These are phyloP conservation scores for Pseudonectria buxi DNA, from an alignment of 2,329 filamentous ascomycete genomes.

Conservation along the genomic window DNA sequence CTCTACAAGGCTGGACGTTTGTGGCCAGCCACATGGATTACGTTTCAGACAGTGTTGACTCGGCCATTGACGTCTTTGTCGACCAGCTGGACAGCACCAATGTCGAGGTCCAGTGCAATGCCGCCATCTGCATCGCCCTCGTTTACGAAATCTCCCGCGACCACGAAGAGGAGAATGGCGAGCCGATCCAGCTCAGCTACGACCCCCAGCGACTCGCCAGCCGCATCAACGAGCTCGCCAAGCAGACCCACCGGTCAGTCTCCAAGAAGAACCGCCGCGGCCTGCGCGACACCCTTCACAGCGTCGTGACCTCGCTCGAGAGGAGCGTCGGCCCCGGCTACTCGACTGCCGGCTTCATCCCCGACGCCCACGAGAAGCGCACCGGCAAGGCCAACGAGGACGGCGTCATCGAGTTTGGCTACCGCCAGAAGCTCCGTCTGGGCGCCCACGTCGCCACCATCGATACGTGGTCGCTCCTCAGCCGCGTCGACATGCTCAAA, in stretches of 20 bases:
- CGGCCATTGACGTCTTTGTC: slow-evolving; percentile 71
- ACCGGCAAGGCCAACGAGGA: slow-evolving; percentile 35
- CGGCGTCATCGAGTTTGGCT: slow-evolving; percentile 43
- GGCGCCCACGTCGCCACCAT: slow-evolving; percentile 39
- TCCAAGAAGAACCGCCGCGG: slow-evolving; percentile 43
- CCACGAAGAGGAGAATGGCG: slow-evolving; percentile 42
- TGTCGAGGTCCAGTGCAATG: slow-evolving; percentile 65
- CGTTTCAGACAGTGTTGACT: slow-evolving; percentile 61
- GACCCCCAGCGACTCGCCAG: slow-evolving; percentile 43
- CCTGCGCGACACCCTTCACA: slow-evolving; percentile 41
- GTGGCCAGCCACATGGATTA: slow-evolving; percentile 73
- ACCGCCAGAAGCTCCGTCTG: slow-evolving; percentile 44
- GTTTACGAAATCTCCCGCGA: slow-evolving; percentile 65
- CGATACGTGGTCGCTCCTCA: slow-evolving; percentile 45
- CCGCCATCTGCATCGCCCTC: slow-evolving; percentile 74
- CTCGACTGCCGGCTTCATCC: slow-evolving; percentile 39
- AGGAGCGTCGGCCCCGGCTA: slow-evolving; percentile 48
- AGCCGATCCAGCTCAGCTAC: slow-evolving; percentile 43
- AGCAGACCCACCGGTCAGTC: slow-evolving; percentile 41
- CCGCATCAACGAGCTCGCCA: slow-evolving; percentile 41
- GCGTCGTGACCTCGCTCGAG: slow-evolving; percentile 49
- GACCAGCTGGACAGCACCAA: slow-evolving; percentile 78
- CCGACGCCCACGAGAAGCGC: slow-evolving; percentile 36
- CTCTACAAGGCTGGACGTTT: slow-evolving; percentile 72
- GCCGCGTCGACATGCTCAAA: slow-evolving; percentile 42